phyloP scores from a whole-genome alignment of 306 rosid species.

The Elaeagnus macrophylla region DNA sequence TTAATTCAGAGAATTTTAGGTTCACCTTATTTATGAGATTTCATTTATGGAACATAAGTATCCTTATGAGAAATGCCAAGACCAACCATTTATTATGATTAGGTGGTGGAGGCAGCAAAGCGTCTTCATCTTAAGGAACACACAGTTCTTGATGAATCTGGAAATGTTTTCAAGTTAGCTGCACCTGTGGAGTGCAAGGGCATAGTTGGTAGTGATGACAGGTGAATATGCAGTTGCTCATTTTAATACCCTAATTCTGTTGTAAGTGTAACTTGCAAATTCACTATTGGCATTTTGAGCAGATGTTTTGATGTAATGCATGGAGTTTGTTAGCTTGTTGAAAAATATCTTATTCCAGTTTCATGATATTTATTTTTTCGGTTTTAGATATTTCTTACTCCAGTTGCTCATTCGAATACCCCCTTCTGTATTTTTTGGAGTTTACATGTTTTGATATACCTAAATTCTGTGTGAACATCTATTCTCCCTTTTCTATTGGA shows the following conservation, averaged over 20 bases:
- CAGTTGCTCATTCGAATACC: too few species aligned
- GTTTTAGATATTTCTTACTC: background rate
- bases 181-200: slow-evolving; percentile 99
- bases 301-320: background rate
- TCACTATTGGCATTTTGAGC: background rate
- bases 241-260: background rate
- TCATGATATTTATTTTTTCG: background rate
- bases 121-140: slow-evolving; percentile 92
- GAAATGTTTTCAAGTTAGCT: slow-evolving; percentile 76
- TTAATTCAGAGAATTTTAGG: background rate
- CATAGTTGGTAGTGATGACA: slow-evolving; percentile 95
- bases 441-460: too few species aligned
- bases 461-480: too few species aligned
- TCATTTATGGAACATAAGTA: background rate
- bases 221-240: slow-evolving; percentile 30
- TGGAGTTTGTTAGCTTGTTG: background rate
- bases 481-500: slow-evolving; percentile 6
- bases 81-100: slow-evolving; percentile 14
- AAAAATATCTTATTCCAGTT: background rate
- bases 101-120: slow-evolving; percentile 93
- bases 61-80: slow-evolving; percentile 16
- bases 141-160: slow-evolving; percentile 80
- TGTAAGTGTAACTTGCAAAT: background rate
- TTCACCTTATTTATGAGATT: background rate
- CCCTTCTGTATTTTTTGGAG: too few species aligned